phyloP scores from a whole-genome alignment of 2,329 filamentous ascomycete species.

The Aureobasidium pullulans region DNA sequence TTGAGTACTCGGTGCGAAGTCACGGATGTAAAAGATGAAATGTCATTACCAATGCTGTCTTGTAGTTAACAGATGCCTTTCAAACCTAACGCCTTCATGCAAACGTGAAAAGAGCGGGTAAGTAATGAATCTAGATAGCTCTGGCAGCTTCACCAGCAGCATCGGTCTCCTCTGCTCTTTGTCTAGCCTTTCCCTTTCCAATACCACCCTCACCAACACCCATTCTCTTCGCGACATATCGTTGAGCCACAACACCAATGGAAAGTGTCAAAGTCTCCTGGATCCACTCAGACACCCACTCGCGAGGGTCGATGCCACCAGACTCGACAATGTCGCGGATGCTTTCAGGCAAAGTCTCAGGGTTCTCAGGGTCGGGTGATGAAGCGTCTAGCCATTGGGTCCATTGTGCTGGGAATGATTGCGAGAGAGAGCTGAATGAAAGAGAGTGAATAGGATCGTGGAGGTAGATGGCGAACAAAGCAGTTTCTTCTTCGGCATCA shows the following conservation, averaged over 20 bases:
- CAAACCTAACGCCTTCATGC: no score
- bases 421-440: slow-evolving; percentile 74
- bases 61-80: no score
- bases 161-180: slow-evolving; percentile 48
- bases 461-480: slow-evolving; percentile 71
- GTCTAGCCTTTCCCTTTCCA: slow-evolving; percentile 50
- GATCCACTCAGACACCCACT: slow-evolving; percentile 97
- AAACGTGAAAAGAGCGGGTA: no score
- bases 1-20: no score
- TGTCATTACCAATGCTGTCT: no score
- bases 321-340: slow-evolving; percentile 74
- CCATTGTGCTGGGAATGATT: slow-evolving; percentile 79
- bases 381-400: slow-evolving; percentile 82
- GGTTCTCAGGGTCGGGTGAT: slow-evolving; percentile 30
- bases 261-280: slow-evolving; percentile 75
- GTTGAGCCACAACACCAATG: slow-evolving; percentile 81
- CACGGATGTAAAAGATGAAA: no score
- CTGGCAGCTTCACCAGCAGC: slow-evolving; percentile 54
- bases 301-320: slow-evolving; percentile 77
- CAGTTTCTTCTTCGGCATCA: slow-evolving; percentile 50
- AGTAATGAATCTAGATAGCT: slow-evolving; percentile 29
- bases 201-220: slow-evolving; percentile 79
- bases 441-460: slow-evolving; percentile 89
- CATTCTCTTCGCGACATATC: slow-evolving; percentile 92
- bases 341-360: slow-evolving; percentile 63